Conservation (phyloP, 2,329 filamentous ascomycete genomes). For the Aspergillus tamarii region DNA sequence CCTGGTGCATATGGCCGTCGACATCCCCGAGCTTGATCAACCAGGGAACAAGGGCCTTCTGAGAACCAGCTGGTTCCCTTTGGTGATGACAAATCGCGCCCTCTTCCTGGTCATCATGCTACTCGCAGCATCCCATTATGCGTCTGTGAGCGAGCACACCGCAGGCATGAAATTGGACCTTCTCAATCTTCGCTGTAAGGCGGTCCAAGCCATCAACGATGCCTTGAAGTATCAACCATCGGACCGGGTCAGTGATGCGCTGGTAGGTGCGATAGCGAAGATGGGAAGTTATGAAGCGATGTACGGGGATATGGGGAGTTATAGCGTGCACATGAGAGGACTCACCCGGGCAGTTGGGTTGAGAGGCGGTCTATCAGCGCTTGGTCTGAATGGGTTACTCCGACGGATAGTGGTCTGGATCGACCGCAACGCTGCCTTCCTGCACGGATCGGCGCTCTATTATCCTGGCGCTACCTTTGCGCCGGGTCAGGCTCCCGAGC, state of each 20-base stretch:
- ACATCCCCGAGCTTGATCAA: conserved; percentile 48
- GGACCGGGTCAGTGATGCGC: conserved; percentile 42
- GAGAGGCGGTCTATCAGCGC: conserved; percentile 48
- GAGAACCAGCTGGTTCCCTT: conserved; percentile 44
- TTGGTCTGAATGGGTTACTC: conserved; percentile 52
- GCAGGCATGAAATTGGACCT: conserved; percentile 33
- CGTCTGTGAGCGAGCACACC: conserved; percentile 29
- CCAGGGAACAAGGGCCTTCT: conserved; percentile 38
- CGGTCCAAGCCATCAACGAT: conserved; percentile 49
- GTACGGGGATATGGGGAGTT: conserved; percentile 48
- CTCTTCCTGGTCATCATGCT: conserved; percentile 48
- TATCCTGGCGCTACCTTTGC: conserved; percentile 37
- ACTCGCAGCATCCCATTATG: conserved; percentile 47
- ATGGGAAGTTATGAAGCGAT: conserved; percentile 60
- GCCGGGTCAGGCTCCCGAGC: conserved; percentile 27
- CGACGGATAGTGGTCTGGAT: conserved; percentile 54
- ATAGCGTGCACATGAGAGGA: conserved; percentile 53
- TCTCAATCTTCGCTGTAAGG: conserved; percentile 49
- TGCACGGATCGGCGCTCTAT: conserved; percentile 37
- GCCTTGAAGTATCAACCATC: conserved; percentile 35
- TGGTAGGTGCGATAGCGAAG: conserved; percentile 54
- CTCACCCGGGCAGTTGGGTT: conserved; percentile 48
- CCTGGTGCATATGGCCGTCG: conserved; percentile 43
- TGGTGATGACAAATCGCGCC: conserved; percentile 45
- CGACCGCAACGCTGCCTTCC: conserved; percentile 47